Evolutionary conservation across 805 yeast species (phyloP), one percentile per base, ranked within the genome.

Genomic region (Barnettozyma wickerhamii): DNA sequence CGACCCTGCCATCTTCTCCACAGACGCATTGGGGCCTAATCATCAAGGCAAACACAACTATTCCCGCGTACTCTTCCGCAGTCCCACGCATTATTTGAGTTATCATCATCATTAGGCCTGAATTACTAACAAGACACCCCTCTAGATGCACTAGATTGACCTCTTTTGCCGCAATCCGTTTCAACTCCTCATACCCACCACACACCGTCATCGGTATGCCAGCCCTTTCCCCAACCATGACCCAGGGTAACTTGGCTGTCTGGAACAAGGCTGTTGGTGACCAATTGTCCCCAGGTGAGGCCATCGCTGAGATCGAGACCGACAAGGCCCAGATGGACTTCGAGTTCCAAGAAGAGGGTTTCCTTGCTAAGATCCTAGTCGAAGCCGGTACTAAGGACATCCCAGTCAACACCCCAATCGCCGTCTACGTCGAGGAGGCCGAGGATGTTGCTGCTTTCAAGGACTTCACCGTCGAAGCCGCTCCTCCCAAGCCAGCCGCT

Each of bases 201-300:
- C 97, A 93, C 67, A 79, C 84, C 46, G 81, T 93, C 59, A 88
- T 93, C 56, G 83, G 82, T 63, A 93, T 93, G 99, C 99, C 99
- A 36, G 99, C 99, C 9, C 72, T 93, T 57, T 91, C 98, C n/a
- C 99, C 99, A 51, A 93, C 99, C 40, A 93, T 93, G 99, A 85
- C 96, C 47, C 91, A 86, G 61, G 99, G 99, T 62, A 83, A 79
- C 64, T 71, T 93, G 50, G 91, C 91, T 30, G 72, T 78, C 45
- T 93, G 99, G 99, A 75, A 80, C 62, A 93, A 90, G 72, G 66
- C 76, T 33, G 86, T 81, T 29, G 99, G 99, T 59, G 99, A 93
- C 63, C 68, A 77, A 64, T 78, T 93, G 51, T 58, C 75, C 23
- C 93, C 97, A 17, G 99, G 99, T 66, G 97, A 90, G 61, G 81